Percentiles rank a stretch among this genome's conserved stretches.
phyloP scores from a whole-genome alignment of 163 green algal species.

The Dunaliella salina region DNA sequence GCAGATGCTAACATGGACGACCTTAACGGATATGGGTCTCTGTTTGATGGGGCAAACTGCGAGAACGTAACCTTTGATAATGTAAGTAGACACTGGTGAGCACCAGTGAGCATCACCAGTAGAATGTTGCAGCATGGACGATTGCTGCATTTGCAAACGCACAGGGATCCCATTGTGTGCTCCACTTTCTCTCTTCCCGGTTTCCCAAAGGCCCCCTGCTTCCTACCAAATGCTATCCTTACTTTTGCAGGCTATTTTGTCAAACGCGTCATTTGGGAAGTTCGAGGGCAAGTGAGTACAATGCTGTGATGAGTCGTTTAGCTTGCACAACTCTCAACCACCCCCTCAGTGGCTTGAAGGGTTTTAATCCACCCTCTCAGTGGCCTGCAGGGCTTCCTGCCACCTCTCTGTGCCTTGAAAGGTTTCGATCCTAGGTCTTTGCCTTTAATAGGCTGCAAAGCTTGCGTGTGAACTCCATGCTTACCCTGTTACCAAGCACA shows the following conservation, averaged over 20 bases:
- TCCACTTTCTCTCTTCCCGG: not conserved
- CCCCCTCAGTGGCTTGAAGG: not conserved
- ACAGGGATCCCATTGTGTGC: not conserved
- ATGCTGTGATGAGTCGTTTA: not conserved
- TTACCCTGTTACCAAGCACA: too few relatives aligned
- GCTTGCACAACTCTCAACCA: not conserved
- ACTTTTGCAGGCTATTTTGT: too few relatives aligned
- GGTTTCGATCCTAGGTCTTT: too few relatives aligned
- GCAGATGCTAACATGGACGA: slow-evolving; percentile 5
- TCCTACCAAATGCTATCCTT: not conserved
- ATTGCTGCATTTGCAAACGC: not conserved
- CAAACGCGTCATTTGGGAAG: slow-evolving; percentile 7
- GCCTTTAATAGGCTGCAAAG: too few relatives aligned
- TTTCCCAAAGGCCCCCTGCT: not conserved
- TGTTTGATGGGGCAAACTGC: slow-evolving; percentile 17
- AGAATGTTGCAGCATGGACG: not conserved
- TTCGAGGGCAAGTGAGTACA: slow-evolving; percentile 12
- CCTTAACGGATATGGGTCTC: slow-evolving; percentile 6
- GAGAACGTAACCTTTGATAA: slow-evolving; percentile 4
- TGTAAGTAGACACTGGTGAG: not conserved
- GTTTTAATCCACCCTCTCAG: too few relatives aligned
- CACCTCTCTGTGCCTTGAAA: too few relatives aligned
- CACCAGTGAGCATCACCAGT: not conserved
- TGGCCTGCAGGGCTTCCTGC: too few relatives aligned
- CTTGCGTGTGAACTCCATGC: too few relatives aligned